Base-by-base conservation (phyloP, 805 yeast genomes). In the Ogataea methylovora region DNA sequence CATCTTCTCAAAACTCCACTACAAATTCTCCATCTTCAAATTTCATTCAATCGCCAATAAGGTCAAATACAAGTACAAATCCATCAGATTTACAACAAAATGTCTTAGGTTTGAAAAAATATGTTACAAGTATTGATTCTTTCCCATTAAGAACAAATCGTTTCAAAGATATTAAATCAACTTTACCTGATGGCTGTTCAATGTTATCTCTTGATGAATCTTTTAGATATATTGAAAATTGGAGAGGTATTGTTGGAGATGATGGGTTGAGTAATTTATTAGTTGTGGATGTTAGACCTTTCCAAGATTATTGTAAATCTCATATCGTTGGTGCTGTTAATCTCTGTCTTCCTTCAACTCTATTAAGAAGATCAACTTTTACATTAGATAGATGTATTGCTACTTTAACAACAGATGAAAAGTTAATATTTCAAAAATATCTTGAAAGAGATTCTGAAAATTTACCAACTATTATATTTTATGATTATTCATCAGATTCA, bases 321-420 rank as follows among this genome's bases (percentile, higher is more conserved):
- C 86, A 79, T 41, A 56, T 90, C 10, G 48, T 46, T 4, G 63
- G 70, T 27, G 72, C 97, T 1, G 63, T 84, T 29, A 85, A 85
- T 52, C 69, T 90, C 24, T 84, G 94, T 54, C 60, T 88, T 11
- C 97, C 97, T 2, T 81, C 95, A n/a, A 88, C 97, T 0, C 63
- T 88, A 27, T 61, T 88, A 42, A 83, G 79, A 52, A 70, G 97
- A 43, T 63, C 76, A 22, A 80, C 79, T 34, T 88, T 84, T 48
- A 76, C 77, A 3, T 61, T 88, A 36, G 61, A 60, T 30, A 68
- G 76, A 48, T 76, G 85, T 44, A 58, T 82, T 17, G 73, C 71
- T 33, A 77, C 84, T 21, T 56, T 82, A 32, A 74, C 84, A 0
- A 45, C 57, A 5, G 60, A 61, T 36, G 87, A 79, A 37, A 70